Base-by-base conservation (phyloP, 116 monocot genomes). In the Posidonia oceanica region DNA sequence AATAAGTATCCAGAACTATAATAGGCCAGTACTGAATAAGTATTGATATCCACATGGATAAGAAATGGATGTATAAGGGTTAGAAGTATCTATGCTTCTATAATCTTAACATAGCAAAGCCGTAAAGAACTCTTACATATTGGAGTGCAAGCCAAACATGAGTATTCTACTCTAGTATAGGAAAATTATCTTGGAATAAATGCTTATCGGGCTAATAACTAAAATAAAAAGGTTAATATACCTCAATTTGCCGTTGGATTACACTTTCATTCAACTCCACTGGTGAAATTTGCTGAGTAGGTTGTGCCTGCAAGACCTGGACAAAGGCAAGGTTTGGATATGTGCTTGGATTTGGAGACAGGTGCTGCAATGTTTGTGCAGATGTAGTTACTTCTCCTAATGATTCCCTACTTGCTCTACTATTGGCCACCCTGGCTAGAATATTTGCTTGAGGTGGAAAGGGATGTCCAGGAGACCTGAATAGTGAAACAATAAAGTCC, bases 221-320 rank as follows among this genome's bases (percentile, higher is more conserved):
- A 65, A 7, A 41, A 54, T 41, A 29, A 51, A 53, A 4, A 68
- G 20, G 14, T 15, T 15, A 4, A 23, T 68, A 53, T 36, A 68
- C 68, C 68, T 68, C 52, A 52, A 68, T 53, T 21, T 68, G 68
- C 22, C 23, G 68, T 14, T 29, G 21, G 36, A 68, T 1, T 36
- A 53, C 23, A 36, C 36, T 53, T 54, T 53, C 68, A 48, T 68
- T 13, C 4, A 54, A 21, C 48, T 42, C 53, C 14, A 14, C 52
- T 36, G 13, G 54, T 7, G 54, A 11, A 68, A 53, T 52, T 21
- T 68, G 14, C 48, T 54, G 53, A 23, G 36, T 20, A 52, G 53
- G 4, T 22, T 21, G 22, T 48, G 68, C n/a, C 10, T 68, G 68
- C 54, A 54, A 53, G 18, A 36, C 52, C 23, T 68, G 52, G 20